phyloP scores from a whole-genome alignment of 2,329 filamentous ascomycete species.

The Ophiocordyceps sinensis region DNA sequence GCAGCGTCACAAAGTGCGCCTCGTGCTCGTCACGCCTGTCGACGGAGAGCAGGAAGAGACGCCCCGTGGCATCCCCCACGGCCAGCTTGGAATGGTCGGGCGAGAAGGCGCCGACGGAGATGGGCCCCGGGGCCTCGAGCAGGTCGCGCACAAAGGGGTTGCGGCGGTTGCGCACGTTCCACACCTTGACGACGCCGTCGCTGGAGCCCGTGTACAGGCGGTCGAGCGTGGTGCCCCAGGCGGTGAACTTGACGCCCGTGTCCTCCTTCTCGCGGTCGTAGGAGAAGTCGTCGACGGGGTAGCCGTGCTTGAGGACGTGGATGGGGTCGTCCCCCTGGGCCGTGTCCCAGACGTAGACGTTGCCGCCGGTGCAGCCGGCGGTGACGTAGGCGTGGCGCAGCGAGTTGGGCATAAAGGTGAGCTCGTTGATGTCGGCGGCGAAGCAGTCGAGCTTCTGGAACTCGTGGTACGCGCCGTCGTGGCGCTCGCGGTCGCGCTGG shows the following conservation, averaged over 20 bases:
- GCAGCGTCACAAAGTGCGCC: slow-evolving; percentile 20
- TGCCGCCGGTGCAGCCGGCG: slow-evolving; percentile 46
- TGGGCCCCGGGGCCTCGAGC: slow-evolving; percentile 38
- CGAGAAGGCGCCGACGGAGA: slow-evolving; percentile 45
- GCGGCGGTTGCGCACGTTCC: slow-evolving; percentile 37
- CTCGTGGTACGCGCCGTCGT: slow-evolving; percentile 21
- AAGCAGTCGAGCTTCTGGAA: slow-evolving; percentile 43
- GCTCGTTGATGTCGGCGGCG: slow-evolving; percentile 47
- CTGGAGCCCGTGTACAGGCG: slow-evolving; percentile 50
- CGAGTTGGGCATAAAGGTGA: slow-evolving; percentile 44
- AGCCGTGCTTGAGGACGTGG: slow-evolving; percentile 39
- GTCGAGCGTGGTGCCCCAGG: slow-evolving; percentile 42
- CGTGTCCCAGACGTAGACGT: slow-evolving; percentile 50
- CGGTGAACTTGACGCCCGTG: slow-evolving; percentile 47
- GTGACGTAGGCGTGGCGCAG: slow-evolving; percentile 36
- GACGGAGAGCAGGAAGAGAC: slow-evolving; percentile 39
- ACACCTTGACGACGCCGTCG: slow-evolving; percentile 47
- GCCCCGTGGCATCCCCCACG: slow-evolving; percentile 46
- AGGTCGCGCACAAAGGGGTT: slow-evolving; percentile 36
- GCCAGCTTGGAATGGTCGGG: slow-evolving; percentile 38
- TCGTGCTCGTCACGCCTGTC: slow-evolving; percentile 27
- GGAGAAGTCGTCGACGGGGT: slow-evolving; percentile 22
- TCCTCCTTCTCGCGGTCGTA: slow-evolving; percentile 39
- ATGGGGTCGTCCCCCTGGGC: slow-evolving; percentile 38
- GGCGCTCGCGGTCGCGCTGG: slow-evolving; percentile 12